Base-by-base conservation (phyloP, 108 stramenopile species). In the Nitzschia putrida region DNA sequence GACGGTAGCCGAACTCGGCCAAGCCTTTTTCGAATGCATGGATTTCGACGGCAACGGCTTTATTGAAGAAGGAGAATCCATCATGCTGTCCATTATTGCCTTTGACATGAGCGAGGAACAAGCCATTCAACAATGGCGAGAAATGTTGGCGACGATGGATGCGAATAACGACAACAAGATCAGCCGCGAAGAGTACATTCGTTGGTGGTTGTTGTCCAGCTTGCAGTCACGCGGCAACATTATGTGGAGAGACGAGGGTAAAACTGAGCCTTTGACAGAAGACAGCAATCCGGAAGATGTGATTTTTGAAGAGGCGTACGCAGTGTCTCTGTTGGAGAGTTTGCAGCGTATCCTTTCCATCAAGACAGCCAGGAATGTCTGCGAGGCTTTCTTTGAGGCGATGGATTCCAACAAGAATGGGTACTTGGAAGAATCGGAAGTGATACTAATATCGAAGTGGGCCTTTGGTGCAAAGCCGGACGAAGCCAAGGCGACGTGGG, bases 331-430 rank as follows among this genome's bases (percentile, higher is more conserved):
- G 16, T 12, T 64, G 24, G 49, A 64, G 45, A 34, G 64, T 22
- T 64, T 64, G 49, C 43, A 64, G 26, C 43, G 64, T 24, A 64
- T 64, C 43, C 16, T 34, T 12, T 68, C 66, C 20, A 42, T 68
- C 14, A 68, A 55, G 18, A 49, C 45, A 2, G 66, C 66, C n/a
- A 52, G 12, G 22, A 51, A 49, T n/a, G 34, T 64, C 5, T 64
- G 64, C 47, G 64, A 64, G 16, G 45, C 64, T 16, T 64, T 64
- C 64, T 64, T 64, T 8, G 64, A 64, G 9, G 45, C 64, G 20
- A 64, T 64, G 25, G 64, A 64, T 25, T 47, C 49, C 49, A 49
- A 64, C 64, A 45, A 51, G n/a, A 29, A 64, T 51, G 64, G 64
- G 13, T 64, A 21, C 23, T 44, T 64, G 25, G 64, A 50, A 51